These are phyloP conservation scores for Przewalskia tangutica DNA, from an alignment of 257 asterid genomes.

Conservation along the genomic window DNA sequence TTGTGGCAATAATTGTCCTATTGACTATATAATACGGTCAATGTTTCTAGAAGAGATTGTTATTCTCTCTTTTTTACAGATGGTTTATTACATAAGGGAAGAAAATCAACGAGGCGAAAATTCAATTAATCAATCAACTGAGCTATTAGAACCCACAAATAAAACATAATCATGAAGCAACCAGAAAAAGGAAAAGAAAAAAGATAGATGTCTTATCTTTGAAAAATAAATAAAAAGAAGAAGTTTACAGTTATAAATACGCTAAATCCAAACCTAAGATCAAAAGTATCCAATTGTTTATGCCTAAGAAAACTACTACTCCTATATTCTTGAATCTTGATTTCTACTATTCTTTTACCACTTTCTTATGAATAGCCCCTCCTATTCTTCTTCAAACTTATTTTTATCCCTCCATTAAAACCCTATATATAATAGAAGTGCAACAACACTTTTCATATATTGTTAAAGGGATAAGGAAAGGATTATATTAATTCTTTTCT, in stretches of 20 bases:
- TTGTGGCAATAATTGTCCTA: not conserved
- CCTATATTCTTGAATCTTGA: not conserved
- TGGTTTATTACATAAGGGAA: no score
- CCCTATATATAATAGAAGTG: not conserved
- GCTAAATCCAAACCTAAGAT: not conserved
- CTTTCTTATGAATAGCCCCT: not conserved
- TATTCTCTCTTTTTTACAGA: not conserved
- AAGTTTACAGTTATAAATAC: not conserved
- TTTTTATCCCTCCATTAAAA: not conserved
- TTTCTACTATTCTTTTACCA: no score
- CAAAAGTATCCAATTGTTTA: not conserved
- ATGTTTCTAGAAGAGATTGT: not conserved
- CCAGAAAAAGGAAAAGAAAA: not conserved
- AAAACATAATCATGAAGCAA: no score
- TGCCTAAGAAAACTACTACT: no score
- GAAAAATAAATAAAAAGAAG: not conserved
- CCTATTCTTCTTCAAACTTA: not conserved
- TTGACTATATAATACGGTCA: not conserved
- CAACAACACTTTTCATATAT: not conserved
- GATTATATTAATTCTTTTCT: not conserved
- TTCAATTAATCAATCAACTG: no score
- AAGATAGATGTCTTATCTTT: not conserved
- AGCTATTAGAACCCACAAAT: no score
- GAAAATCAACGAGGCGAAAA: no score
- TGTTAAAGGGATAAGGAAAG: not conserved